Conservation (phyloP, 208 protist species). For the Acanthamoeba lenticulata region DNA sequence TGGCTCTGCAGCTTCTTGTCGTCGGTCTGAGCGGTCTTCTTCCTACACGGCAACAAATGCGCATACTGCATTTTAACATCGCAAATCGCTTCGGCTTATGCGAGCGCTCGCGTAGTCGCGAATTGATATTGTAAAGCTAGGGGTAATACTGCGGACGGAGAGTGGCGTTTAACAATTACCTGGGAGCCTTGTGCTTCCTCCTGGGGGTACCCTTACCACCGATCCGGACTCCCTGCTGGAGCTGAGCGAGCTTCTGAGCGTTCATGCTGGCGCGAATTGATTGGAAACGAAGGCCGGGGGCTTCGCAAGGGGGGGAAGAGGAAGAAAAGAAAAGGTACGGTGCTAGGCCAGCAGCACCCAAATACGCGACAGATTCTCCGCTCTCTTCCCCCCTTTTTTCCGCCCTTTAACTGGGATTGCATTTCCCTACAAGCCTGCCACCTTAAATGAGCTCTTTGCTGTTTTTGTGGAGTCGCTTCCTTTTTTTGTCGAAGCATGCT, state of each 20-base stretch:
- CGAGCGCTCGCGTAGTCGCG: too few species aligned
- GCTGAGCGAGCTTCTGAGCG: conserved; percentile 31
- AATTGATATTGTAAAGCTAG: too few species aligned
- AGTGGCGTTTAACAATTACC: background rate
- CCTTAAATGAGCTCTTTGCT: background rate
- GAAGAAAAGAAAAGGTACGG: background rate
- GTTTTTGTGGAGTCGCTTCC: background rate
- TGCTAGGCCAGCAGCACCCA: background rate
- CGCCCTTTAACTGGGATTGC: background rate
- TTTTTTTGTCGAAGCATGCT: background rate
- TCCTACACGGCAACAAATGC: background rate
- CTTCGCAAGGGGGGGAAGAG: background rate
- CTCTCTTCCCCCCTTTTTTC: background rate
- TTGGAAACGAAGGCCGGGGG: background rate
- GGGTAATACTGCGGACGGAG: background rate
- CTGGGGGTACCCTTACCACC: conserved; percentile 96
- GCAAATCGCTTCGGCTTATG: background rate
- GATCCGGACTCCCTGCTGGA: conserved; percentile 90
- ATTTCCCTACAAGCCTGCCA: background rate
- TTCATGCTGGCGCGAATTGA: conserved; percentile 18
- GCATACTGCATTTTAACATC: background rate
- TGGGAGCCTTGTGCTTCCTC: conserved; percentile 89
- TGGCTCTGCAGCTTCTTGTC: conserved; percentile 95
- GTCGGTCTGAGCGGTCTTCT: conserved; percentile 85
- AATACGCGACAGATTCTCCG: background rate